Conservation (phyloP, 2,329 filamentous ascomycete genomes). For the Cytospora piceae region DNA sequence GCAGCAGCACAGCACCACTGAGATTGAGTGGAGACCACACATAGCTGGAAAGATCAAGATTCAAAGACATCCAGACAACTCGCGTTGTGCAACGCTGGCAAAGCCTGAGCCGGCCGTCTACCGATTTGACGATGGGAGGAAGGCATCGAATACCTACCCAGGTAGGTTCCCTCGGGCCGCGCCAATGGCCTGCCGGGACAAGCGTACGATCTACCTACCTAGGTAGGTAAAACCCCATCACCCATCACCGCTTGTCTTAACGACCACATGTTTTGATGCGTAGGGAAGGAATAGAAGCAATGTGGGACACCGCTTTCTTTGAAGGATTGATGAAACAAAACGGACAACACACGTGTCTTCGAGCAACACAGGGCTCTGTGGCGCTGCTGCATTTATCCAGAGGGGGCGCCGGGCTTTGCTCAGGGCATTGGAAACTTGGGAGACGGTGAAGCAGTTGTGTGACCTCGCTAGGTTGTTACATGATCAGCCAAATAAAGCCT, state of each 20-base stretch:
- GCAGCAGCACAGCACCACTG: neutral
- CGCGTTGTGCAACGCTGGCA: neutral
- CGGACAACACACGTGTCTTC: neutral
- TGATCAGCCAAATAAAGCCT: conserved; percentile 1
- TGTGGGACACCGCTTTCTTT: neutral
- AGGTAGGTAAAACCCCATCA: no score
- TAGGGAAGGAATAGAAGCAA: neutral
- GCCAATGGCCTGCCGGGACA: neutral
- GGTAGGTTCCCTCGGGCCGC: no score
- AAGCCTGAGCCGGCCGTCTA: neutral
- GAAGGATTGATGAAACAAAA: neutral
- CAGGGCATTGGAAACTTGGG: neutral
- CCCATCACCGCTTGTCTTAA: neutral
- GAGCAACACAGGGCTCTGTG: neutral
- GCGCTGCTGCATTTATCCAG: neutral
- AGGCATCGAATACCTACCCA: neutral
- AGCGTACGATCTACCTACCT: no score
- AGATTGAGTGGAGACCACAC: neutral
- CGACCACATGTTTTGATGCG: neutral
- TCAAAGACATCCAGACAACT: neutral
- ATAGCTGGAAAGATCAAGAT: neutral
- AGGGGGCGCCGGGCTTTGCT: neutral
- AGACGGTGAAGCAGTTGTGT: neutral
- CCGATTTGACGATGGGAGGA: neutral
- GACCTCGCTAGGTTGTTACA: conserved; percentile 1